Evolutionary conservation across 352 stramenopile species (phyloP), one percentile per base, ranked within the genome.

Genomic region (Blastocystis sp.): DNA sequence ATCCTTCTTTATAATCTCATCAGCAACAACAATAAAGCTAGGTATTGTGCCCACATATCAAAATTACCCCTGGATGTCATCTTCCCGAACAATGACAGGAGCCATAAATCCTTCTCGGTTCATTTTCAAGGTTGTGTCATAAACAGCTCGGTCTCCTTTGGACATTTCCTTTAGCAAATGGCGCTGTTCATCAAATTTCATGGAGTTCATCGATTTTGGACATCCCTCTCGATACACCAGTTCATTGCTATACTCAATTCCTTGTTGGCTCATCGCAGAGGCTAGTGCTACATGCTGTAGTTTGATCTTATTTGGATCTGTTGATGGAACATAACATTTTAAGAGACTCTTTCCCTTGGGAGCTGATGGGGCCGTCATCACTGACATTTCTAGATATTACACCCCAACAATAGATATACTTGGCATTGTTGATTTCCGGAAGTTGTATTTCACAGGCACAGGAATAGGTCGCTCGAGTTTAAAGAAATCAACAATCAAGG

Each of bases 401-500:
- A 70, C 3, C 19, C 2, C 13, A n/a, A 6, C 56, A 62, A 62
- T 13, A n/a, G 3, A 62, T 62, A 3, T 6, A 37, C 30, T 30
- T 78, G 27, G 24, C 22, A 57, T 57, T 13, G 70, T 81, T 0
- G 6, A 51, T 40, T 7, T 59, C 17, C 70, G 70, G 24, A 81
- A 56, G 33, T 81, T 30, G 44, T 81, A 81, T 54, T 60, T 81
- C 19, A 51, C 37, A 27, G 54, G n/a, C 4, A 81, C 51, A n/a
- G 70, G 70, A 60, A 81, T 81, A 13, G 70, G 70, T 44, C n/a
- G 59, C 0, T 81, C 70, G 24, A 81, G 53, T 40, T 88, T 73
- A 54, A 88, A 88, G 33, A 88, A 88, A 37, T 88, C 77, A 24
- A 88, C 58, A 22, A 88, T 88, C 11, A 77, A 48, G 19, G 77